Base-by-base conservation (phyloP, 331 rosid genomes). In the Rosa hybrid region DNA sequence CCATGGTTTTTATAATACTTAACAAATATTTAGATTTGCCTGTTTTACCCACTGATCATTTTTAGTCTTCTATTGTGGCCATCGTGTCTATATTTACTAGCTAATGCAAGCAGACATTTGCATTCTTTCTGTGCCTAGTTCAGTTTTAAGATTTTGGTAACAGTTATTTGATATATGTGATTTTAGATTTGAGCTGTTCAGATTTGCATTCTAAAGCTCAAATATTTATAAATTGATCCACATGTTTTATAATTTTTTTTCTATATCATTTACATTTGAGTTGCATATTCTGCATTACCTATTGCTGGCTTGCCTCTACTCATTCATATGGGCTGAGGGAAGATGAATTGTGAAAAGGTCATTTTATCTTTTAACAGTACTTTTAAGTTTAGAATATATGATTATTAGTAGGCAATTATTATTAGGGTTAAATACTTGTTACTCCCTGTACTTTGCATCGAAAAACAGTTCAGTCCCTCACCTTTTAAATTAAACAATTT, bases 1-100 rank as follows among this genome's bases (percentile, higher is more conserved):
- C 84, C 93, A 86, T 84, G 99, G 99, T 49, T 96, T 96, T 89
- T 96, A 84, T 85, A 78, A 64, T 76, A 97, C 98, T 60, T 96
- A 96, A 87, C 99, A 96, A 27, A 27, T 27, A 18, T 11, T 71
- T 45, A 21, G 14, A 1, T 8, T 38, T 72, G 25, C 48, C 17
- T 0, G 2, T 50, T 21, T 49, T 27, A 50, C 41, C 11, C 44
- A 50, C 18, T 9, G 2, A 27, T 11, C 39, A 23, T 71, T 12
- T 71, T 51, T 21, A 7, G 21, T 60, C 11, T 9, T 45, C 41
- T 44, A 20, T 9, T 44, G 2, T 44, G 44, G 8, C 68, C 45
- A 45, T 17, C 11, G 6, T 23, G 9, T 25, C 12, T 13, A 8
- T 57, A 59, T 57, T 59, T 45, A 23, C 56, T 75, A n/a, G 48